Evolutionary conservation across 441 rosid species (phyloP).

Genomic region (Gossypium laxum): DNA sequence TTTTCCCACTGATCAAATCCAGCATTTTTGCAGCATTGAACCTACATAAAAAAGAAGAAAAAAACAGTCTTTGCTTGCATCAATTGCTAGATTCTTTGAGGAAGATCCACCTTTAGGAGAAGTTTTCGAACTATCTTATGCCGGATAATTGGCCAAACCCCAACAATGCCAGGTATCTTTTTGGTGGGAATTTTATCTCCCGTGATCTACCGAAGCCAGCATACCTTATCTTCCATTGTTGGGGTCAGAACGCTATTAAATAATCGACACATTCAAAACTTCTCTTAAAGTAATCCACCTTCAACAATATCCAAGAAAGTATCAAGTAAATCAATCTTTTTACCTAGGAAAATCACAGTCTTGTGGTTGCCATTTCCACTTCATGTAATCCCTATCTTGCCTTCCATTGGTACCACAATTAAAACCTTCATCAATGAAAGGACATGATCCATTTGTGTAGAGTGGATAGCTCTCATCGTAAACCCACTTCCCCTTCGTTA

Average conservation of each 20-base stretch:
- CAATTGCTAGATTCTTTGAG: not conserved
- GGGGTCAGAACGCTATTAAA: too few species aligned
- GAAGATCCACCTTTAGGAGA: too few species aligned
- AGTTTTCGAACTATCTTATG: too few species aligned
- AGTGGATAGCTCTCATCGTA: conserved; percentile 52
- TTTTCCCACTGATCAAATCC: conserved; percentile 68
- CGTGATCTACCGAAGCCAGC: too few species aligned
- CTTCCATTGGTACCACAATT: conserved; percentile 72
- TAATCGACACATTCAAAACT: too few species aligned
- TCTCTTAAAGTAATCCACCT: too few species aligned
- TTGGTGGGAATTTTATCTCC: too few species aligned
- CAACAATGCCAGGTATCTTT: too few species aligned
- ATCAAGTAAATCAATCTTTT: not conserved
- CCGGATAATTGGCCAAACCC: too few species aligned
- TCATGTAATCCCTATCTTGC: conserved; percentile 49
- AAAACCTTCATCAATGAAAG: conserved; percentile 84
- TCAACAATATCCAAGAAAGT: not conserved
- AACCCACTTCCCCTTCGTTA: conserved; percentile 70
- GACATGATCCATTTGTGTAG: conserved; percentile 61
- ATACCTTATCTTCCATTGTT: too few species aligned
- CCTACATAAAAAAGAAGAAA: conserved; percentile 29
- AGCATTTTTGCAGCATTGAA: conserved; percentile 71
- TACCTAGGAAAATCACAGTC: conserved; percentile 75
- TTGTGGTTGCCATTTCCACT: conserved; percentile 77
- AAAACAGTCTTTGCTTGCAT: not conserved